Percentiles rank a stretch among this genome's conserved stretches.
These are phyloP conservation scores for Psilocybe cyanescens DNA, from an alignment of 768 basidiomycete genomes.

Conservation along the genomic window DNA sequence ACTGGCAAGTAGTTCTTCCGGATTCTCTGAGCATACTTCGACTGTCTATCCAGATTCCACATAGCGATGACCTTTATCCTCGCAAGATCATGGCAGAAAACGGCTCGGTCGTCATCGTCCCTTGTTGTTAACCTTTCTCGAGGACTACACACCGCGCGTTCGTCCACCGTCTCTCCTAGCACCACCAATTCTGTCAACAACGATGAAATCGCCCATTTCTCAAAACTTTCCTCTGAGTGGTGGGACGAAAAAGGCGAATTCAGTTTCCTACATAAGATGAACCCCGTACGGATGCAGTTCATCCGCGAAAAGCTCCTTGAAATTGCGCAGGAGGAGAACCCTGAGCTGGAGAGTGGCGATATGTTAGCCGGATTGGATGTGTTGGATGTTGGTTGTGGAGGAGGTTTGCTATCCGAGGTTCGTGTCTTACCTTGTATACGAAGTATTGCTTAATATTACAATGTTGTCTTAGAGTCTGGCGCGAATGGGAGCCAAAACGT, in stretches of 20 bases:
- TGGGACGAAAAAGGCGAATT: conserved; percentile 97
- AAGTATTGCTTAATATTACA: not conserved
- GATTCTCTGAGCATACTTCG: no score
- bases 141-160: not conserved
- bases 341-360: conserved; percentile 35
- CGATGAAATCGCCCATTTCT: conserved; percentile 88
- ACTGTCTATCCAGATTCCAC: not conserved
- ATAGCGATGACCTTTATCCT: not conserved
- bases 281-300: conserved; percentile 85
- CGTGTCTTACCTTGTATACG: conserved; percentile 17
- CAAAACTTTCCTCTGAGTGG: conserved; percentile 88
- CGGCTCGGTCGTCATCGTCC: not conserved
- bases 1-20: no score
- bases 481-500: conserved; percentile 82
- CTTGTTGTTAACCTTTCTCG: not conserved
- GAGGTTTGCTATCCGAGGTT: conserved; percentile 92
- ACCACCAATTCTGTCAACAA: conserved; percentile 55
- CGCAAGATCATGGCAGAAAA: not conserved
- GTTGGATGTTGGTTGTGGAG: conserved; percentile 95
- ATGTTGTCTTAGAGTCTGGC: conserved; percentile 68
- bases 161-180: not conserved
- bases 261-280: conserved; percentile 89
- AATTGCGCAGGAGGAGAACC: conserved; percentile 56
- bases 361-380: conserved; percentile 69
- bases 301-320: conserved; percentile 78